Percentiles rank a stretch among this genome's conserved stretches.
Evolutionary conservation across 2,329 filamentous ascomycete genomes (phyloP).

Genomic region (Scedosporium aurantiacum): DNA sequence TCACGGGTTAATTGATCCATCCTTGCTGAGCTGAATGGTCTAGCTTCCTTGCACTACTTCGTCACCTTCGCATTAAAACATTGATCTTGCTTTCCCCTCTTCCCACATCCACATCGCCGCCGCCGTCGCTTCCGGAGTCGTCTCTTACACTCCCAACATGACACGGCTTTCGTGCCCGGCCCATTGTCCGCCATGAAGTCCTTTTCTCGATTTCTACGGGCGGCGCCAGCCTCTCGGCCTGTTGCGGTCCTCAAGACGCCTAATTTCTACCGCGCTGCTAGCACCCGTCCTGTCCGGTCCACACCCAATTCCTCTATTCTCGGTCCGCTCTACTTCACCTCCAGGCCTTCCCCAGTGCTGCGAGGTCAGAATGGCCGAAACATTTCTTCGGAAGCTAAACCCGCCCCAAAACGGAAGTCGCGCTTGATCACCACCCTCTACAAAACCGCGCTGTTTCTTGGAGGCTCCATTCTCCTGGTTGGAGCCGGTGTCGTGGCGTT

Average conservation of each 20-base stretch:
- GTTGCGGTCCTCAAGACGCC: background rate
- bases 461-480: slow-evolving; percentile 62
- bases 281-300: background rate
- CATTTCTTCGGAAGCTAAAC: background rate
- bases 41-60: too few relatives aligned
- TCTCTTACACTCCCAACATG: too few relatives aligned
- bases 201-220: background rate
- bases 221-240: background rate
- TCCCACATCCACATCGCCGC: too few relatives aligned
- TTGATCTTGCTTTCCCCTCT: too few relatives aligned
- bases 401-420: slow-evolving; percentile 29
- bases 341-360: background rate
- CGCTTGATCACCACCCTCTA: slow-evolving; percentile 49
- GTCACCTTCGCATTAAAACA: too few relatives aligned
- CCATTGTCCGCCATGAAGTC: background rate
- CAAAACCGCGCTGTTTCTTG: slow-evolving; percentile 59
- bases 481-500: slow-evolving; percentile 65
- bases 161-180: background rate
- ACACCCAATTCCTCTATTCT: background rate
- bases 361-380: background rate
- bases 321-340: background rate
- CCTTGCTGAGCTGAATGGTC: too few relatives aligned
- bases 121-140: too few relatives aligned
- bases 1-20: too few relatives aligned
- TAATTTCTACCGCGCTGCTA: background rate